Percentiles rank a stretch among this genome's conserved stretches.
Evolutionary conservation across 495 filamentous ascomycete species (phyloP).

Genomic region (Friedmanniomyces simplex): DNA sequence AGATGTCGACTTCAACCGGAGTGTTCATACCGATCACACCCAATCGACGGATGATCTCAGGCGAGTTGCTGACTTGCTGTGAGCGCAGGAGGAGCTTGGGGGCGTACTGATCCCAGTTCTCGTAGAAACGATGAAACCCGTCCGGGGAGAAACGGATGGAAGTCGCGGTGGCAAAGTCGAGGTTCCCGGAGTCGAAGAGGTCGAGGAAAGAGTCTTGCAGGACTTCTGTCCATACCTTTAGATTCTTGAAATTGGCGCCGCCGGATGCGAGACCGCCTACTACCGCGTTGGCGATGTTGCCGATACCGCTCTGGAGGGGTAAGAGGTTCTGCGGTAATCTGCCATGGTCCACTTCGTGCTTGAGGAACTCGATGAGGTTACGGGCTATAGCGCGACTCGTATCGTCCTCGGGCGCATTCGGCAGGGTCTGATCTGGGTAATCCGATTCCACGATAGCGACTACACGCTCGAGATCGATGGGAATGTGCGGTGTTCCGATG

Average conservation of each 20-base stretch:
- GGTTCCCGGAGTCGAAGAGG: constrained; percentile 79
- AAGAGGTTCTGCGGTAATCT: constrained; percentile 69
- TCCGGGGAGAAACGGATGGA: constrained; percentile 86
- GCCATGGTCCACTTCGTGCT: constrained; percentile 67
- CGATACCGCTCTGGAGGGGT: constrained; percentile 81
- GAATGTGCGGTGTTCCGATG: constrained; percentile 74
- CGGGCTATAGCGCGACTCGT: constrained; percentile 60
- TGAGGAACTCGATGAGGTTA: constrained; percentile 79
- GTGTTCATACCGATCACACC: constrained; percentile 95
- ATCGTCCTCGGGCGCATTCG: constrained; percentile 67
- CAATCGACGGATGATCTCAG: constrained; percentile 82
- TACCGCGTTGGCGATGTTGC: constrained; percentile 91
- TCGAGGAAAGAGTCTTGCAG: constrained; percentile 91
- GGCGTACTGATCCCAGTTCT: constrained; percentile 69
- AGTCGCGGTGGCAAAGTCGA: constrained; percentile 87
- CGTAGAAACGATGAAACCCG: constrained; percentile 88
- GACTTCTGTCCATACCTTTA: constrained; percentile 90
- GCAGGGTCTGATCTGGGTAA: constrained; percentile 71
- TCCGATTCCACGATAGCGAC: constrained; percentile 77
- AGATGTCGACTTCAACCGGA: constrained; percentile 87
- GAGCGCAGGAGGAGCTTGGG: constrained; percentile 78
- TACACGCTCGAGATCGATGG: constrained; percentile 81
- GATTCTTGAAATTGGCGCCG: constrained; percentile 70
- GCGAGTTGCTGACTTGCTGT: constrained; percentile 85
- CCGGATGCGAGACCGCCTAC: constrained; percentile 64